Conservation (phyloP, 805 yeast species). For the Tetrapisispora nanseiensis region DNA sequence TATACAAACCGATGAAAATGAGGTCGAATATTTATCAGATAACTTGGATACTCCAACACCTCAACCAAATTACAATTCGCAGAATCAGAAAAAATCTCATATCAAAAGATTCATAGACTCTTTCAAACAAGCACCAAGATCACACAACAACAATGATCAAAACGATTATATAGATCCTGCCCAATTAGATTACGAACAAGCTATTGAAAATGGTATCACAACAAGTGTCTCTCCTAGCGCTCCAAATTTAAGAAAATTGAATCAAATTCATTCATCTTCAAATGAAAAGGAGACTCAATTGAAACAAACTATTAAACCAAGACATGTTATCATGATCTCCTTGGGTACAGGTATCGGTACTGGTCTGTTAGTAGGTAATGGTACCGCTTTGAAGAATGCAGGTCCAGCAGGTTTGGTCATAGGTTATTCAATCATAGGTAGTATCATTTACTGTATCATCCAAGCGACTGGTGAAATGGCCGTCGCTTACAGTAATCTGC, state of each 20-base stretch:
- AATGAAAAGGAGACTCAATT: constrained; percentile 13
- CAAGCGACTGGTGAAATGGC: constrained; percentile 62
- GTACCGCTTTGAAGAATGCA: constrained; percentile 35
- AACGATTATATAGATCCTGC: constrained; percentile 3
- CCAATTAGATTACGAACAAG: constrained; percentile 1
- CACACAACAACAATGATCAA: neutral
- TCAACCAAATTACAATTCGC: neutral
- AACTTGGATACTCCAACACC: neutral
- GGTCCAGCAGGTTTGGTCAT: constrained; percentile 44
- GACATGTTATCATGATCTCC: constrained; percentile 66
- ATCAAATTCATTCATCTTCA: neutral
- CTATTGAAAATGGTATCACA: neutral
- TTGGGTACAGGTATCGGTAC: constrained; percentile 83
- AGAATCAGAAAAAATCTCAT: constrained; percentile 1
- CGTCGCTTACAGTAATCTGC: constrained; percentile 44
- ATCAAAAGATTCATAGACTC: constrained; percentile 13
- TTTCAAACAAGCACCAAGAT: constrained; percentile 4
- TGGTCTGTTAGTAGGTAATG: constrained; percentile 53
- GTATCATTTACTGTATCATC: constrained; percentile 49
- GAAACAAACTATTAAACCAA: constrained; percentile 27
- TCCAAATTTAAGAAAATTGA: neutral
- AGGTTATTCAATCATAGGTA: constrained; percentile 48
- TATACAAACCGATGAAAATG: constrained; percentile 2
- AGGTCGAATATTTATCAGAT: constrained; percentile 3
- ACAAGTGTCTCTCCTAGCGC: constrained; percentile 1